Evolutionary conservation across 139 green algal species (phyloP), one percentile per base, ranked within the genome.

Genomic region (Volvox reticuliferus): DNA sequence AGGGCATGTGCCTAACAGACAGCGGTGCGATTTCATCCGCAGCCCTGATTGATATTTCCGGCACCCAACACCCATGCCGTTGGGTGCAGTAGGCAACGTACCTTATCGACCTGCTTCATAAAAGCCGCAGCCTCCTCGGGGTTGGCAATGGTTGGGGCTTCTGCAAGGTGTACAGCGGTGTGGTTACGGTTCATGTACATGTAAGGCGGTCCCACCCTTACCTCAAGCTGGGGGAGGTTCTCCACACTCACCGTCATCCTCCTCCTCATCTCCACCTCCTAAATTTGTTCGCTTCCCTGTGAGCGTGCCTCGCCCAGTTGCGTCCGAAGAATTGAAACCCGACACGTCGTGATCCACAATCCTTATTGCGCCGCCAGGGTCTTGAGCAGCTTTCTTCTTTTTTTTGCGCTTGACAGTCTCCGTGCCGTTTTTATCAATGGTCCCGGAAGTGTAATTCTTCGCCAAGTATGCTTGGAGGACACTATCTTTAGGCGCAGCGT

Each of bases 291-390:
- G 35, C 30, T 44, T 71, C 67, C 30, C 75, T 14, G 44, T 22
- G 0, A 55, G 44, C 24, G 71, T 28, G n/a, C 26, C n/a, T 9
- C 22, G 36, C 17, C 80, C 35, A 0, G 30, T 77, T 33, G 89
- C 32, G 1, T 78, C 92, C 26, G 78, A 0, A 1, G 24, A 12
- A 36, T 71, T 0, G 67, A 76, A 84, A 14, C 86, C 88, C 37
- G 68, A 69, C 44, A 93, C 78, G 67, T 98, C 96, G 36, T 94
- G 65, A 63, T 98, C 96, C 19, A 97, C 63, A 30, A 98, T 97
- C 20, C 75, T 78, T 24, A 98, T 91, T 1, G 83, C 94, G 1
- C 81, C 6, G 37, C 50, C 19, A 5, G 82, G 0, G 36, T 88
- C 89, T 69, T 78, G 86, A 88, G 93, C 95, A 75, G 95, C 95